Conservation (phyloP, 257 asterid species). For the Haberlea rhodopensis region DNA sequence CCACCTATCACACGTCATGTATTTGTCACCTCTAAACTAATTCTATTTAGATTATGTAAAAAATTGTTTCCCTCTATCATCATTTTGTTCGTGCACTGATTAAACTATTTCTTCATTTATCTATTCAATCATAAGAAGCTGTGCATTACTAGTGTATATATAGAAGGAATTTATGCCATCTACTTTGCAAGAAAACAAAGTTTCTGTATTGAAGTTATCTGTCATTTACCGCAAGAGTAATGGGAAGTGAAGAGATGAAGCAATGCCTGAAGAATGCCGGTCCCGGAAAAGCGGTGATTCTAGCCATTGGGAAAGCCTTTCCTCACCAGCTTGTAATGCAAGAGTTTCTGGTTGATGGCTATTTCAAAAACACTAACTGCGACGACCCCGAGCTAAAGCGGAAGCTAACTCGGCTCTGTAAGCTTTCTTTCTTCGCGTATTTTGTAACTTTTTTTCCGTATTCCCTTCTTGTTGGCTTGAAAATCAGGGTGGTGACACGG, state of each 20-base stretch:
- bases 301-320: conserved; percentile 88
- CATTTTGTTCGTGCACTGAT: conserved; percentile 15
- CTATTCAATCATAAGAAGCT: conserved; percentile 11
- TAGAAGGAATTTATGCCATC: conserved; percentile 21
- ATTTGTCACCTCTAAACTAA: conserved; percentile 36
- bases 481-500: too few species aligned
- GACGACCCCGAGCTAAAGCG: conserved; percentile 73
- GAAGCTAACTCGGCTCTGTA: conserved; percentile 89
- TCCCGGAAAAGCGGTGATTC: conserved; percentile 55
- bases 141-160: neutral
- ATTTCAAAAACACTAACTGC: conserved; percentile 75
- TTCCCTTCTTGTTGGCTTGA: neutral
- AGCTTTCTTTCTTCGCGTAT: neutral
- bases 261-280: conserved; percentile 15
- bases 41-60: neutral
- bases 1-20: conserved; percentile 29
- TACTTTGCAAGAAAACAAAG: neutral
- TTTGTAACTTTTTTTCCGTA: neutral
- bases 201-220: too few species aligned
- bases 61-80: neutral
- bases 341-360: conserved; percentile 85
- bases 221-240: neutral
- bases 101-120: conserved; percentile 7
- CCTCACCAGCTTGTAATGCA: conserved; percentile 97
- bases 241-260: conserved; percentile 25